Evolutionary conservation across 2,329 filamentous ascomycete species (phyloP), one percentile per base, ranked within the genome.

Genomic region (Colletotrichum chrysophilum): DNA sequence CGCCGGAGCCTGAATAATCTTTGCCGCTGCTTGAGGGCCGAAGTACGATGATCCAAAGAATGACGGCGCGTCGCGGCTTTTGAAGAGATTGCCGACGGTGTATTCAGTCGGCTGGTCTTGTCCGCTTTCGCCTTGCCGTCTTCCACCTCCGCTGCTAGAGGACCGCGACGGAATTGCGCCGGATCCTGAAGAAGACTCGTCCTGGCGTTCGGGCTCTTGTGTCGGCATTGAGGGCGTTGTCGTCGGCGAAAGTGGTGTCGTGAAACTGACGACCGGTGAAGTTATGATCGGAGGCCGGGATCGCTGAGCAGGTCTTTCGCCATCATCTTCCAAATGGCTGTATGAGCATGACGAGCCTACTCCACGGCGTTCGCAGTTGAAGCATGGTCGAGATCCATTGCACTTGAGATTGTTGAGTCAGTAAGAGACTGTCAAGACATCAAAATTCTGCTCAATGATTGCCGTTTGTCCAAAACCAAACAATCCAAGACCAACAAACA

Each of bases 1-100:
- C 0, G 70, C 73, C 7, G 73, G 73, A 7, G 80, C 79, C n/a
- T 83, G 78, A 56, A 83, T 82, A 71, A 83, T 81, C 14, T 78
- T 79, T 0, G 82, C 82, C 9, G 82, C 82, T 5, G 81, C 80
- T 61, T 83, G 81, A 64, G 80, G 81, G 10, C 82, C 82, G 76
- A 83, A 83, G 73, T 83, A 83, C 2, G 81, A 83, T 61, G 78
- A 80, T 7, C 82, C 81, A 55, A 82, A 81, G 62, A 81, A 83
- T 10, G 81, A 80, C 7, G 81, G 78, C 65, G 82, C 81, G 36
- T 80, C 81, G 36, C 81, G 79, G 10, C 80, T 79, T 68, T 82
- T 81, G 71, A 78, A 81, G 9, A 83, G 77, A 55, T 81, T 80
- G 34, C 81, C 82, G 58, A 83, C 73, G n/a, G 71, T 38, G 9